Evolutionary conservation across 1,139 yeast species (phyloP), one percentile per base, ranked within the genome.

Genomic region (Scheffersomyces parashehatae): DNA sequence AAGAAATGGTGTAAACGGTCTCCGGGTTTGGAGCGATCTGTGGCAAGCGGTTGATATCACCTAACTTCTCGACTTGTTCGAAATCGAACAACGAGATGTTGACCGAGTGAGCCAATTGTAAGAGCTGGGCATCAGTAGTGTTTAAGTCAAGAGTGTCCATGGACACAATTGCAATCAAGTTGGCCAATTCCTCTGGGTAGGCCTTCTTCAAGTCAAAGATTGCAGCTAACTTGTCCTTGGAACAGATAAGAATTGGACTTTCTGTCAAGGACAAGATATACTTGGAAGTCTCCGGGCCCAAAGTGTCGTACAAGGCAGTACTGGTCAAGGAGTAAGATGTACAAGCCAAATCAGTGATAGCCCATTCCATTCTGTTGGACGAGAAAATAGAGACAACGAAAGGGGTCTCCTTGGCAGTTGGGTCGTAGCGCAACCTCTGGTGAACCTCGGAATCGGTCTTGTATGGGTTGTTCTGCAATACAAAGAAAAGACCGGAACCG

Each of bases 221-320:
- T 36, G 59, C 62, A 28, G 68, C 67, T 44, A 81, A 56, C 53
- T 79, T 79, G 26, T 73, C 75, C 50, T 73, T 66, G 13, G 82
- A 72, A 42, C 72, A 69, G 35, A 77, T 68, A n/a, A 82, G 63
- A 4, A 82, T 74, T 3, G 86, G 86, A 8, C 81, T 61, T 51
- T 80, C 78, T 4, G 85, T 79, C 45, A 80, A 57, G 42, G 73
- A 71, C 62, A 83, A 65, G 48, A 83, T 83, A 57, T 81, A 80
- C 51, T 71, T 71, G 2, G 86, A 75, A 5, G 88, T 73, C 29
- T 72, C 75, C 1, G 82, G 75, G 1, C 88, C 88, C 54, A 83
- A 65, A 3, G 88, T 81, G 50, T 83, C 85, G 59, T 83, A 83
- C 42, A 83, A 63, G 2, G 87, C 78, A n/a, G 86, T 83, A 49